Evolutionary conservation across 345 rosid species (phyloP), one percentile per base, ranked within the genome.

Genomic region (Reutealis trisperma): DNA sequence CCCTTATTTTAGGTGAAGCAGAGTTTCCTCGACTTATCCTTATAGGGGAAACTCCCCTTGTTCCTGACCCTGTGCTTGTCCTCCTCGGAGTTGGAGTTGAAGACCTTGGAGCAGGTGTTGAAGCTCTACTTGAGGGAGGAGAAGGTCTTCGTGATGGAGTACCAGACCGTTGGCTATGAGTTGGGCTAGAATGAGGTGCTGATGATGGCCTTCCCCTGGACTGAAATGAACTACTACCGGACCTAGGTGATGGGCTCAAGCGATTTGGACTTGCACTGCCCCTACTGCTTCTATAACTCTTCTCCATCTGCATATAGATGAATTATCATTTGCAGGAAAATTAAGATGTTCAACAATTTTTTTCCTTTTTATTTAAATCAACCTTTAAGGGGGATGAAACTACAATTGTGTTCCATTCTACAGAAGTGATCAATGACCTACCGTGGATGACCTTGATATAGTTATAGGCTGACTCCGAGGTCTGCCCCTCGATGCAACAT

Each of bases 241-340:
- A 89, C 59, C 91, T 88, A 60, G 98, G 98, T 24, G 99, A 96
- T 82, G 91, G 91, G 85, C 99, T 96, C 61, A 87, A 85, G 67
- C 97, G 97, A 85, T 88, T 96, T 72, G 99, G 99, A 82, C 99
- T 96, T 71, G 98, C 90, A 81, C 99, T 93, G 67, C 98, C 98
- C 79, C 92, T 89, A 74, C 95, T 92, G 88, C 97, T 93, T 78
- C 94, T 84, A 78, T 87, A 84, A 80, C 97, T 93, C 89, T 88
- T 92, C 84, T 92, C 99, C 97, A 92, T 90, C 99, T 93, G 86
- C 86, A 86, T 30, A 78, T 21, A 32, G 42, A 70, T 47, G 21
- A 54, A 75, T 49, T 25, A 63, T 77, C 71, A 63, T 55, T 63
- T 63, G 34, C 37, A 45, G 64, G 30, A 47, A 57, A 54, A 69